Evolutionary conservation across 2,329 filamentous ascomycete genomes (phyloP).

Genomic region (Ramichloridium luteum): DNA sequence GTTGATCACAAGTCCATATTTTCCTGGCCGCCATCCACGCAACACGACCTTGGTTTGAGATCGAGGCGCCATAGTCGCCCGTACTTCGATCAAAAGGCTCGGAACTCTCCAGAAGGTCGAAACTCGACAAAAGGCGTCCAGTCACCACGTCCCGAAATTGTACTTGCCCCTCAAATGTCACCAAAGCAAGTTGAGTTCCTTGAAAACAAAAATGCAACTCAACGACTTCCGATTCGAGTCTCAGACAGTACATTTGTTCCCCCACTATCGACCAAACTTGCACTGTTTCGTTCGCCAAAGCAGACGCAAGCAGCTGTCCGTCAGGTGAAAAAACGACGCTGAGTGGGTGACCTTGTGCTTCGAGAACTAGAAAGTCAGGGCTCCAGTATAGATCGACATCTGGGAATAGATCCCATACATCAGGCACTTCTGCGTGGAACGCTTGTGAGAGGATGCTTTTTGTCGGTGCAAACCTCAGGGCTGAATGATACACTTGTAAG

Average conservation of each 20-base stretch:
- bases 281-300: slow-evolving; percentile 2
- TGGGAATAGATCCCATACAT: slow-evolving; percentile 1
- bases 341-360: slow-evolving; percentile 1
- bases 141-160: neutral
- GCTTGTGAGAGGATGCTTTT: neutral
- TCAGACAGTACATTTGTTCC: neutral
- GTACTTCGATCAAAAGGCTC: too few relatives aligned
- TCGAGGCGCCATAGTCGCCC: neutral
- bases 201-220: too few relatives aligned
- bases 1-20: neutral
- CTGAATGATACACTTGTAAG: slow-evolving; percentile 1
- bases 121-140: neutral
- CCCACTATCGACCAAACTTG: neutral
- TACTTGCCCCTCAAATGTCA: neutral
- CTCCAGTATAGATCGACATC: neutral
- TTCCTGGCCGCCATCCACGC: too few relatives aligned
- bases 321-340: slow-evolving; percentile 5
- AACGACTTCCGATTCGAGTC: too few relatives aligned
- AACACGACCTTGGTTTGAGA: neutral
- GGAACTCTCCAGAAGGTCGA: too few relatives aligned
- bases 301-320: slow-evolving; percentile 4
- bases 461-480: neutral
- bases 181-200: too few relatives aligned
- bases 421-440: neutral
- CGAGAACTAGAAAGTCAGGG: neutral